Evolutionary conservation across 106 monocot species (phyloP).

Genomic region (Posidonia australis): DNA sequence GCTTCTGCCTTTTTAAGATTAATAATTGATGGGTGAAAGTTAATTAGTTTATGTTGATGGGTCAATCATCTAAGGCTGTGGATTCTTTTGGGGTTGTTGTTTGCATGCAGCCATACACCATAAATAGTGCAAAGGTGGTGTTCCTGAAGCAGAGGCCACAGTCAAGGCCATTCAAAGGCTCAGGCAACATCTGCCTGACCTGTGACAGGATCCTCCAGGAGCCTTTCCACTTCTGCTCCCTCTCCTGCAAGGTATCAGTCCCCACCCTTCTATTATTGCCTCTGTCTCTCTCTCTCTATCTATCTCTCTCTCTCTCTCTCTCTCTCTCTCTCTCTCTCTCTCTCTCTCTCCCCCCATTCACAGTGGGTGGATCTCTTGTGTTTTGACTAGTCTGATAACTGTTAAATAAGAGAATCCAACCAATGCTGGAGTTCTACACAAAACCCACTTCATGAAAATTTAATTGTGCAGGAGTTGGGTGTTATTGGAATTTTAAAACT

Average conservation of each 20-base stretch:
- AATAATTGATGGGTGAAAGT: neutral
- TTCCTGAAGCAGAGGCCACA: slow-evolving; percentile 89
- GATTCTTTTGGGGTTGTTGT: neutral
- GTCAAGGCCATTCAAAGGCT: slow-evolving; percentile 81
- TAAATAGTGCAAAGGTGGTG: slow-evolving; percentile 90
- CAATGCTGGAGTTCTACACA: neutral
- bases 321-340: neutral
- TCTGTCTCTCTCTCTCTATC: neutral
- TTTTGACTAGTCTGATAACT: neutral
- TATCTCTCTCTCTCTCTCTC: neutral
- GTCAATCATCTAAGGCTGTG: neutral
- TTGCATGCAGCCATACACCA: slow-evolving; percentile 59
- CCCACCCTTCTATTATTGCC: neutral
- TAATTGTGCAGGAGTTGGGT: no score
- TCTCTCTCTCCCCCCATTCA: neutral
- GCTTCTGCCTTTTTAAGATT: neutral
- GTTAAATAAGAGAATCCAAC: neutral
- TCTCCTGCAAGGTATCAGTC: slow-evolving; percentile 69
- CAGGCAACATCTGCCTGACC: slow-evolving; percentile 68
- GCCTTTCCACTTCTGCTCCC: slow-evolving; percentile 84
- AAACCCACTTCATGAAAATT: neutral
- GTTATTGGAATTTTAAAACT: no score
- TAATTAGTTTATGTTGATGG: neutral
- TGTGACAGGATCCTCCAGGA: slow-evolving; percentile 92
- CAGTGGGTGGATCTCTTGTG: neutral